Conservation (phyloP, 345 rosid species). For the Ricinus communis region DNA sequence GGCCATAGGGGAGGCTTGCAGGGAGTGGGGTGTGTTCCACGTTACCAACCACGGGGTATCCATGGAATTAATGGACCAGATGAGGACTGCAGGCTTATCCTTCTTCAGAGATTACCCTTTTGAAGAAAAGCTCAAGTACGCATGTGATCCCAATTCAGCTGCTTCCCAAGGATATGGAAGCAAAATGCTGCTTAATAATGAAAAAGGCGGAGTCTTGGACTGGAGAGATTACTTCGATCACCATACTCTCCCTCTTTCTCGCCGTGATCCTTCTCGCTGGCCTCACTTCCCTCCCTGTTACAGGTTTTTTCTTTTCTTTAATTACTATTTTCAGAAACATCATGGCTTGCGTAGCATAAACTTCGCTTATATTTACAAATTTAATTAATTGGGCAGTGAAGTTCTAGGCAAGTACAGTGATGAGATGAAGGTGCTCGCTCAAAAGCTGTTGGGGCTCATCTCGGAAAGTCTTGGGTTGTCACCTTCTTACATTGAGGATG, state of each 20-base stretch:
- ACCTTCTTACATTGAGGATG: constrained; percentile 51
- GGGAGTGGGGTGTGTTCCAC: constrained; percentile 87
- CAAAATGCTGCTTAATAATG: constrained; percentile 53
- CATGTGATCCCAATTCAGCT: constrained; percentile 59
- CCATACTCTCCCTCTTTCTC: constrained; percentile 75
- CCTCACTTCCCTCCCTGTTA: constrained; percentile 65
- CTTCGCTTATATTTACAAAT: no score
- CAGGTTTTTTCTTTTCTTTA: constrained; percentile 35
- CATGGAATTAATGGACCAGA: constrained; percentile 43
- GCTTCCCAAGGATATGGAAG: constrained; percentile 88
- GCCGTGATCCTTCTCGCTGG: constrained; percentile 73
- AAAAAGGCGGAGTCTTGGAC: constrained; percentile 47
- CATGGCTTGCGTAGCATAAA: no score
- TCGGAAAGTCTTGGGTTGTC: constrained; percentile 66
- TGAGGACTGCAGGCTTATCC: constrained; percentile 39
- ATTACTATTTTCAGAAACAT: no score
- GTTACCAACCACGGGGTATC: constrained; percentile 74
- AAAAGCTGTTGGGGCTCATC: constrained; percentile 55
- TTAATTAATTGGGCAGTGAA: constrained; percentile 39
- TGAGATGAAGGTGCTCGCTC: constrained; percentile 58
- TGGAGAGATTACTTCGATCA: constrained; percentile 98
- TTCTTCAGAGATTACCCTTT: constrained; percentile 61
- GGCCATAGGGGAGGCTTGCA: constrained; percentile 54
- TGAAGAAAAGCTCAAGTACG: constrained; percentile 67
- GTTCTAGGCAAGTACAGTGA: constrained; percentile 59